Base-by-base conservation (phyloP, 192 early-diverging fungal species). In the Podochytrium sp. region DNA sequence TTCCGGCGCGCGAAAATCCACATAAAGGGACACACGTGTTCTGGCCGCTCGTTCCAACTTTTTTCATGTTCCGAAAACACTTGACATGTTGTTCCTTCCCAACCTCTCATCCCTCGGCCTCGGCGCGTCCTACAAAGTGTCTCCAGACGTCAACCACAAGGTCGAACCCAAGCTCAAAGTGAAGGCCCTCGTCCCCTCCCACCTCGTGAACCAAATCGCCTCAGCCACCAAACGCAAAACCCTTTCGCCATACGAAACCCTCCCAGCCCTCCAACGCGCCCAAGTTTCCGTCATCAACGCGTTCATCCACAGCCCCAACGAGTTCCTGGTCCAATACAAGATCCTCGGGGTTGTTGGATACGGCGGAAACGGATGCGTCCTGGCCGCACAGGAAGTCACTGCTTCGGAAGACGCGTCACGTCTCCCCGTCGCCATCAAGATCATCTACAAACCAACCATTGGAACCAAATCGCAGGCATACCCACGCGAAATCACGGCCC, bases 311-410 rank as follows among this genome's bases (percentile, higher is more conserved):
- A 37, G 37, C 40, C 39, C 69, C 0, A 7, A 4, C 1, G 40
- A 71, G 56, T 59, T 71, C 7, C 40, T 59, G 25, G 39, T 7
- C 2, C 12, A 20, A 3, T 74, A 74, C 42, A 42, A 52, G 29
- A 29, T 74, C 35, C 5, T 16, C 29, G 42, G 50, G 3, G 62
- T 76, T 51, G n/a, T 76, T 25, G 75, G 75, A 20, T 76, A 61
- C 39, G 75, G 75, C 18, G 12, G 27, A 7, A 76, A 76, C 43
- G 75, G 75, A n/a, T n/a, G n/a, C n/a, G n/a, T n/a, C n/a, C n/a
- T n/a, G n/a, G n/a, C n/a, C n/a, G n/a, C n/a, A n/a, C n/a, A n/a
- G n/a, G n/a, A n/a, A n/a, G 7, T 57, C 10, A 27, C 55, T 12
- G 55, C 55, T 10, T 23, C 55, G 14, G 27, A 14, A 57, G 25